Evolutionary conservation across 768 basidiomycete genomes (phyloP), one percentile per base, ranked within the genome.

Genomic region (Clitopilus passeckerianus): DNA sequence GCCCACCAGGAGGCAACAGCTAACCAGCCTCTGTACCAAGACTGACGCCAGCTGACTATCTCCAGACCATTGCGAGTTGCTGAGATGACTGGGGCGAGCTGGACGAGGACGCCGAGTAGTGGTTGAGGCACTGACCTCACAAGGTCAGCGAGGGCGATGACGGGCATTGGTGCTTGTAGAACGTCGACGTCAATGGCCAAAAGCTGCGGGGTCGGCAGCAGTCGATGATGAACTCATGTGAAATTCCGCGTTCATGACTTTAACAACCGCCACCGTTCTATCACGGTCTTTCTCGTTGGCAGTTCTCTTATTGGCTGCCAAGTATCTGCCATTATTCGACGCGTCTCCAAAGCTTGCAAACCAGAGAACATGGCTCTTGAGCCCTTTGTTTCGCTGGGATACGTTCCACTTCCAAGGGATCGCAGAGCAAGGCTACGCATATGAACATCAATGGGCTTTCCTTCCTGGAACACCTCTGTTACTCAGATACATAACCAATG

Each of bases 361-460:
- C 20, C 46, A 50, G 12, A 50, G 22, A 50, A 20, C 46, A 10
- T 50, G 46, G 46, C 46, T 50, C 3, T 16, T 10, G 18, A 10
- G n/a, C 16, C 5, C 72, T 7, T 68, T 86, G 2, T 75, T 94
- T 9, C 84, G 94, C 64, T 99, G 96, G 97, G 96, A 98, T 68
- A 78, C 79, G 1, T 81, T 98, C 63, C 89, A 97, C 72, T 98
- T 94, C 70, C 64, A 76, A 6, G 79, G 82, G 65, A 83, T 93
- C 57, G 91, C 93, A 0, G 66, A 76, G 24, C 60, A 80, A 10
- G 82, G 77, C 53, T 82, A 82, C 63, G 64, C 72, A 27, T 86
- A 84, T 68, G 96, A 98, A 68, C 82, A 96, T 65, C 79, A 91
- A 63, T 91, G 90, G 82, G 96, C 96, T 0, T 98, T 93, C 71